Evolutionary conservation across 2,329 filamentous ascomycete genomes (phyloP).

Genomic region (Pseudohalonectria lignicola): DNA sequence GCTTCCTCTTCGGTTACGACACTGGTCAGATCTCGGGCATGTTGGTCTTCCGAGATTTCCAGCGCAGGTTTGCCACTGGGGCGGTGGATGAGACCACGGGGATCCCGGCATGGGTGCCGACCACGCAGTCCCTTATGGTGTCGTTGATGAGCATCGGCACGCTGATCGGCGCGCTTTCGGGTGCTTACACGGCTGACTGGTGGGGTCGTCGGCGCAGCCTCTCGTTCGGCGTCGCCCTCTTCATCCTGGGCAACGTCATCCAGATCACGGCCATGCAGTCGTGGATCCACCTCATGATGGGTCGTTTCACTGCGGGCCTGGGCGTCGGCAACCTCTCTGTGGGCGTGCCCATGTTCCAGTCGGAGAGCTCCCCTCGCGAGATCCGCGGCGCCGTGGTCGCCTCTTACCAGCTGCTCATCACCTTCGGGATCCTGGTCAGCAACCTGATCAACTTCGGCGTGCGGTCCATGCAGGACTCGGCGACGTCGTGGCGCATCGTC

Average conservation of each 20-base stretch:
- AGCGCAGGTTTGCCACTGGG: constrained; percentile 36
- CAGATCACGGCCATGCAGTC: constrained; percentile 47
- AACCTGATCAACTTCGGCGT: constrained; percentile 44
- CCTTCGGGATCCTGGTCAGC: constrained; percentile 51
- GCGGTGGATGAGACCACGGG: constrained; percentile 25
- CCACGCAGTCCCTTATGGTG: constrained; percentile 39
- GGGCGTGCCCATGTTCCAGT: constrained; percentile 56
- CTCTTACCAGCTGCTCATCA: constrained; percentile 66
- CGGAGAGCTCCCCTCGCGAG: constrained; percentile 49
- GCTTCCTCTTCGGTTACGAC: constrained; percentile 36
- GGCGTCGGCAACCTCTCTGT: constrained; percentile 58
- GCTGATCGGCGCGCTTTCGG: constrained; percentile 39
- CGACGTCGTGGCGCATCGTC: constrained; percentile 50
- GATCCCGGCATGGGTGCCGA: constrained; percentile 24
- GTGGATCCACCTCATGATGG: constrained; percentile 58
- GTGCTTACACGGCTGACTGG: constrained; percentile 44
- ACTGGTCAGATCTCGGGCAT: constrained; percentile 48
- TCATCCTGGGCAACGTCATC: constrained; percentile 53
- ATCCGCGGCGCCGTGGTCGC: constrained; percentile 55
- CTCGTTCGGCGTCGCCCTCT: constrained; percentile 41
- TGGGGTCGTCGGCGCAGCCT: constrained; percentile 46
- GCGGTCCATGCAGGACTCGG: constrained; percentile 25
- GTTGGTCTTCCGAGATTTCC: constrained; percentile 40
- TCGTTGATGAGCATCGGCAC: constrained; percentile 46
- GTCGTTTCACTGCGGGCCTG: constrained; percentile 55